phyloP scores from a whole-genome alignment of 108 stramenopile species.

The Stephanodiscus minutulus region DNA sequence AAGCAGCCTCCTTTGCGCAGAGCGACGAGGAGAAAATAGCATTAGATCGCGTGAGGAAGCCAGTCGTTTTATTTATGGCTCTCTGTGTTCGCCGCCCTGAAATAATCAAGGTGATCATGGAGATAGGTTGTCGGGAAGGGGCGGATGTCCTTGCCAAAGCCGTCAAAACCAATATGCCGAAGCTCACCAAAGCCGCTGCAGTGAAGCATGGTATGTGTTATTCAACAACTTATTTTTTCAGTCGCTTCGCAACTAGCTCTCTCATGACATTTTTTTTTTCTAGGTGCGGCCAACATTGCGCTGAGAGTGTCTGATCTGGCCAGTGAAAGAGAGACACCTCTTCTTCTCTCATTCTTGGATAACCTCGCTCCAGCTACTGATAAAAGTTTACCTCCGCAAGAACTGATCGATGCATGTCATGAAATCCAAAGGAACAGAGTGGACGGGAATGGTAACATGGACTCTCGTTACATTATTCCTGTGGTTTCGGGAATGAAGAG shows the following conservation, averaged over 20 bases:
- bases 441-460: slow-evolving; percentile 58
- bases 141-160: slow-evolving; percentile 82
- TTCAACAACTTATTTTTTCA: not conserved
- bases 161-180: slow-evolving; percentile 76
- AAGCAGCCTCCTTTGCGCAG: slow-evolving; percentile 27
- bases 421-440: slow-evolving; percentile 75
- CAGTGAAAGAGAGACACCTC: slow-evolving; percentile 56
- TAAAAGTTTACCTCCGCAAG: slow-evolving; percentile 58
- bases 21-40: slow-evolving; percentile 79
- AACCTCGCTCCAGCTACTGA: slow-evolving; percentile 68
- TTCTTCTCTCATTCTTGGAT: slow-evolving; percentile 83
- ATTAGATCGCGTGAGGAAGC: slow-evolving; percentile 67
- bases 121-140: slow-evolving; percentile 57
- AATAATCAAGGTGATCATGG: slow-evolving; percentile 74
- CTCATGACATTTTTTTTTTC: not conserved
- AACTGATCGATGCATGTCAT: slow-evolving; percentile 82
- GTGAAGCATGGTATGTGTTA: slow-evolving; percentile 65
- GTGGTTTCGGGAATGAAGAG: slow-evolving; percentile 73
- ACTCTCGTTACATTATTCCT: slow-evolving; percentile 82
- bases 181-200: slow-evolving; percentile 74
- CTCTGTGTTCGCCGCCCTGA: slow-evolving; percentile 76
- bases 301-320: slow-evolving; percentile 67
- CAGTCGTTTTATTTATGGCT: slow-evolving; percentile 82
- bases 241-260: not conserved
- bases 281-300: slow-evolving; percentile 74